Conservation (phyloP, 192 early-diverging fungal genomes). For the Linnemannia schmuckeri region DNA sequence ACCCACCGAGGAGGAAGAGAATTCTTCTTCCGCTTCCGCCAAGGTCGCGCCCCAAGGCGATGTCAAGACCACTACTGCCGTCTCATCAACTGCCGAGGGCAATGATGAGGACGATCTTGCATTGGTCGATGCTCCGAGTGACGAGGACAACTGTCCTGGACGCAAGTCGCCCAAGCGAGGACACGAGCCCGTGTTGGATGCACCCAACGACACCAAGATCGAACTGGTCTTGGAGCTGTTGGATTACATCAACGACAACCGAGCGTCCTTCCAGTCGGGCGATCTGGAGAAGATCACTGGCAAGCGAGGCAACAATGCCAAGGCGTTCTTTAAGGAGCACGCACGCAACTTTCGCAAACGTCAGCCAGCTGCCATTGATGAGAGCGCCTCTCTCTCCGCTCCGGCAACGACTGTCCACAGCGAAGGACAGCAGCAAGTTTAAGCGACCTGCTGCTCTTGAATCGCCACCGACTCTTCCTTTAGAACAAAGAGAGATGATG, state of each 20-base stretch:
- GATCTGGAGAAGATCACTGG: slow-evolving; percentile 53
- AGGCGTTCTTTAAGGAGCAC: slow-evolving; percentile 31
- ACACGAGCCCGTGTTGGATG: background rate
- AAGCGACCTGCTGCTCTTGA: background rate
- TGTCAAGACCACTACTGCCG: no score
- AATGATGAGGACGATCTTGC: background rate
- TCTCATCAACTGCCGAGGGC: background rate
- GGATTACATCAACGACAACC: slow-evolving; percentile 36
- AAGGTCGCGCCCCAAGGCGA: no score
- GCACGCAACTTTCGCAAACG: slow-evolving; percentile 12
- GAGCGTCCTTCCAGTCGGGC: slow-evolving; percentile 38
- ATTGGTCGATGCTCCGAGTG: background rate
- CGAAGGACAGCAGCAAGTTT: background rate
- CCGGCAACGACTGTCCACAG: no score
- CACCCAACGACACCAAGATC: slow-evolving; percentile 37
- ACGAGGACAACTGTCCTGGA: background rate
- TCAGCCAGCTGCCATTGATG: background rate
- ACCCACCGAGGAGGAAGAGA: no score
- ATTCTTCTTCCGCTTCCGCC: background rate
- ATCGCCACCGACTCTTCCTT: background rate
- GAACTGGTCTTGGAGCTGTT: slow-evolving; percentile 31
- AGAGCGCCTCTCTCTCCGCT: background rate
- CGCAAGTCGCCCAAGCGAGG: background rate
- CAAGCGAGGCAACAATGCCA: slow-evolving; percentile 10
- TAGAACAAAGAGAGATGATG: background rate